A percentile compares a stretch with the other conserved stretches of the same genome.
Evolutionary conservation across 148 eudicot genomes (phyloP).

Genomic region (Rhododendron henanense): DNA sequence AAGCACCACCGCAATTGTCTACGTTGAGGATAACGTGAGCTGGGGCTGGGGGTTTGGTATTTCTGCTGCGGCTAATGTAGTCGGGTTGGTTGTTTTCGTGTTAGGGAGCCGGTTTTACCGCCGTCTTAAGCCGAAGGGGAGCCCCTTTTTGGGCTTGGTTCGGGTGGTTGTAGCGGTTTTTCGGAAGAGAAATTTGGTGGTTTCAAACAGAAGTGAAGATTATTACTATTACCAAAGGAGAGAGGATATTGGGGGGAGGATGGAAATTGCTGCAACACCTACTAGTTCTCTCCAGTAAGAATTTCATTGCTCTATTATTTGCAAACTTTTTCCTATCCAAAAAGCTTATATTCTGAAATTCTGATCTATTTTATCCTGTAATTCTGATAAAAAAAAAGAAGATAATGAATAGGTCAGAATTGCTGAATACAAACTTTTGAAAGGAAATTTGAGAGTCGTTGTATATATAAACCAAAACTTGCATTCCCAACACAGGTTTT

Average conservation of each 20-base stretch:
- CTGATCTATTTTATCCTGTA: background rate
- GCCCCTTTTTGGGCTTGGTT: slow-evolving; percentile 34
- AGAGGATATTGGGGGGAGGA: slow-evolving; percentile 1
- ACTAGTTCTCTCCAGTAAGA: slow-evolving; percentile 34
- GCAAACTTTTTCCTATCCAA: background rate
- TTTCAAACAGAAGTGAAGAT: slow-evolving; percentile 21
- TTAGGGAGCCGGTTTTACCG: slow-evolving; percentile 27
- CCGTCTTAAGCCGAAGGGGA: slow-evolving; percentile 26
- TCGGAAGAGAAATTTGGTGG: slow-evolving; percentile 25
- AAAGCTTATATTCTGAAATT: background rate
- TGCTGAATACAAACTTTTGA: too few species aligned
- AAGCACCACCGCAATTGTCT: slow-evolving; percentile 33
- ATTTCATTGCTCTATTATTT: background rate
- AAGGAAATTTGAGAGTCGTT: too few species aligned
- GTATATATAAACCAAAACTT: background rate
- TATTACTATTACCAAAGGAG: slow-evolving; percentile 20
- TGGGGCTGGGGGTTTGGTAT: slow-evolving; percentile 17
- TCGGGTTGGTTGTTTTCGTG: slow-evolving; percentile 27
- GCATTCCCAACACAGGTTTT: slow-evolving; percentile 24
- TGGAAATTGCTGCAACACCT: slow-evolving; percentile 12
- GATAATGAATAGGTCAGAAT: too few species aligned
- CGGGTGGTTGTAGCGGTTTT: slow-evolving; percentile 34
- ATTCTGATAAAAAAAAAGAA: too few species aligned
- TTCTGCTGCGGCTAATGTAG: slow-evolving; percentile 15
- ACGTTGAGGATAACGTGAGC: slow-evolving; percentile 29